A percentile compares a stretch with the other conserved stretches of the same genome.
These are phyloP conservation scores for Dichomitus squalens DNA, from an alignment of 1,284 basidiomycete genomes.

Conservation along the genomic window DNA sequence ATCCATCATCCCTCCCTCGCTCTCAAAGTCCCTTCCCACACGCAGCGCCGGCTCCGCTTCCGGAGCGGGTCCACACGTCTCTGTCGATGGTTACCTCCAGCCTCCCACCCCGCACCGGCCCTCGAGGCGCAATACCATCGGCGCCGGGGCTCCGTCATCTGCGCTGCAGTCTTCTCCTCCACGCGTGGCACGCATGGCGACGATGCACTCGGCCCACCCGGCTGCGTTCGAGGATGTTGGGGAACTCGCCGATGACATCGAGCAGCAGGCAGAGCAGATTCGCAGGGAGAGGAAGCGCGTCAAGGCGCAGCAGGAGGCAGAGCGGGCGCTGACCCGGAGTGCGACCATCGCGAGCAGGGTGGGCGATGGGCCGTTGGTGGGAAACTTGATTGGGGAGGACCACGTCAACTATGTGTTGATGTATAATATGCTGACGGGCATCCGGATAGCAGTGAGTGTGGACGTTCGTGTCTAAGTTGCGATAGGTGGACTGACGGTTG, in stretches of 20 bases:
- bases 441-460: constrained; percentile 84
- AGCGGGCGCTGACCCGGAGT: constrained; percentile 47
- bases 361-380: constrained; percentile 73
- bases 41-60: not conserved
- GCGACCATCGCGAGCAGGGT: constrained; percentile 30
- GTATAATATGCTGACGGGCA: constrained; percentile 99
- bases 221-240: constrained; percentile 30
- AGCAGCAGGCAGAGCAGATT: constrained; percentile 83
- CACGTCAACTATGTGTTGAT: constrained; percentile 99
- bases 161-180: constrained; percentile 15
- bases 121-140: constrained; percentile 57
- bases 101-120: constrained; percentile 47
- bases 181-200: constrained; percentile 26
- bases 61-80: constrained; percentile 31
- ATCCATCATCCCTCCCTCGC: constrained; percentile 3
- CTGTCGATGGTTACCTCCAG: constrained; percentile 55
- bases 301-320: constrained; percentile 58
- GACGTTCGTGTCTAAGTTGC: not conserved
- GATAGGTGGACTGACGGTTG: not conserved
- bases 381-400: constrained; percentile 95
- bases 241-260: constrained; percentile 65
- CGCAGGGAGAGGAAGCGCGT: constrained; percentile 74
- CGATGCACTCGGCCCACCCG: constrained; percentile 23
- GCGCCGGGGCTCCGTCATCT: constrained; percentile 23
- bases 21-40: constrained; percentile 16